These are phyloP conservation scores for Colletotrichum chrysophilum DNA, from an alignment of 2,329 filamentous ascomycete genomes.

Conservation along the genomic window DNA sequence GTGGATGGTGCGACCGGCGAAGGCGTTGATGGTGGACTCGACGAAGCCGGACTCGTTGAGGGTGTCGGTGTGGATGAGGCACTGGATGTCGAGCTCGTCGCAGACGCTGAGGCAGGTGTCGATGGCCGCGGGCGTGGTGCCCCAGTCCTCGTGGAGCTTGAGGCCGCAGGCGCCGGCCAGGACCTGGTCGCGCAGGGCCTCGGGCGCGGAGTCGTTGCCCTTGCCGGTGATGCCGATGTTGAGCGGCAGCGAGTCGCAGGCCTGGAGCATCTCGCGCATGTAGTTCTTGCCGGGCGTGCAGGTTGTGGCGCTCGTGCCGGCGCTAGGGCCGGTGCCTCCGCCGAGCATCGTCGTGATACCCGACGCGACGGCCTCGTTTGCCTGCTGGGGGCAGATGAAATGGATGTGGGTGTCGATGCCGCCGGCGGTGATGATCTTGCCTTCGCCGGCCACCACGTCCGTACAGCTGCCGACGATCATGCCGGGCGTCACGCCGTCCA, in stretches of 20 bases:
- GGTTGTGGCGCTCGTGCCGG: conserved; percentile 89
- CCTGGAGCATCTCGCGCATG: conserved; percentile 89
- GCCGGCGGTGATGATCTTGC: conserved; percentile 89
- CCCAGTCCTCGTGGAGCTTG: conserved; percentile 98
- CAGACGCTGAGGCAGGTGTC: conserved; percentile 86
- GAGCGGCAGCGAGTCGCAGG: conserved; percentile 79
- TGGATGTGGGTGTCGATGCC: conserved; percentile 92
- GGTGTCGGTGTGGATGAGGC: conserved; percentile 93
- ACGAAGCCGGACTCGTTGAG: conserved; percentile 98
- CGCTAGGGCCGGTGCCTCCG: conserved; percentile 88
- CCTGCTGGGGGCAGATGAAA: conserved; percentile 94
- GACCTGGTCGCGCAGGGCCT: conserved; percentile 79
- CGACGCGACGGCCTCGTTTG: conserved; percentile 79
- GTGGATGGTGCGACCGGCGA: conserved; percentile 88
- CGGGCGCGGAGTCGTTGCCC: conserved; percentile 80
- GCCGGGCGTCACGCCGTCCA: conserved; percentile 81
- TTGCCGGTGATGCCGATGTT: conserved; percentile 94
- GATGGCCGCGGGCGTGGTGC: conserved; percentile 87
- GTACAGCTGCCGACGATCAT: conserved; percentile 89
- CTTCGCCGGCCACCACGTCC: conserved; percentile 89
- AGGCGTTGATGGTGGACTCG: conserved; percentile 84
- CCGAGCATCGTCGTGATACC: conserved; percentile 92
- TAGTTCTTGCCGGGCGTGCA: conserved; percentile 88
- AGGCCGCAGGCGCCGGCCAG: conserved; percentile 86
- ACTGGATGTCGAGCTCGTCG: conserved; percentile 91